Evolutionary conservation across 2,329 filamentous ascomycete genomes (phyloP), one percentile per base, ranked within the genome.

Genomic region (Parascedosporium putredinis): DNA sequence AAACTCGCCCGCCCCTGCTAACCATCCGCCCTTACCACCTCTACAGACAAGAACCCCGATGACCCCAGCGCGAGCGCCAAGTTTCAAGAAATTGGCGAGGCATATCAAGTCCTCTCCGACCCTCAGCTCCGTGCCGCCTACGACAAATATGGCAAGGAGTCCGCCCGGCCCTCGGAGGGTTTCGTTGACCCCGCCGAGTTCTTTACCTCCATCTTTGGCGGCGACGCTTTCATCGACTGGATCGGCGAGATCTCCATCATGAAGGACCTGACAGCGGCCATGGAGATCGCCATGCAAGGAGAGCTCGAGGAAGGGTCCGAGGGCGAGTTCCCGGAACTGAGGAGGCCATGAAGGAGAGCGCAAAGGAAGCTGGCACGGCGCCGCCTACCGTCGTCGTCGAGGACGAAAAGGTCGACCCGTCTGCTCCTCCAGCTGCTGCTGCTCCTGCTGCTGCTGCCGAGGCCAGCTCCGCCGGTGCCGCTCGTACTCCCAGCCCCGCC

Each of bases 161-260:
- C 88, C 57, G 90, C 93, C 5, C 87, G 91, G 62, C 93, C 93
- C 1, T 81, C 83, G 59, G 86, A 88, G 60, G 93, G 93, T 54
- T 98, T 98, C 66, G 87, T 87, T 73, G 93, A 98, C 65, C 93
- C 93, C 1, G 79, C 89, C 55, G 93, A 98, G 69, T 98, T 98
- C 77, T 98, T 98, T 71, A 86, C 86, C 60, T 94, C 90, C 74
- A 98, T 98, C 59, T 98, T 98, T 63, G 93, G 93, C 58, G 93
- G 93, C 53, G 91, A 96, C 59, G 89, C 91, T 10, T 98, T 98
- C 62, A 75, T 85, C 53, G 91, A 98, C 72, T 88, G 93, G 75
- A 97, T 98, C 62, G 93, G 93, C 57, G 93, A 98, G 75, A 95
- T 98, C 58, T 93, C 88, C 47, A 80, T 98, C 51, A 96, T 98